Conservation (phyloP, 2,329 filamentous ascomycete genomes). For the Fusarium duplospermum region DNA sequence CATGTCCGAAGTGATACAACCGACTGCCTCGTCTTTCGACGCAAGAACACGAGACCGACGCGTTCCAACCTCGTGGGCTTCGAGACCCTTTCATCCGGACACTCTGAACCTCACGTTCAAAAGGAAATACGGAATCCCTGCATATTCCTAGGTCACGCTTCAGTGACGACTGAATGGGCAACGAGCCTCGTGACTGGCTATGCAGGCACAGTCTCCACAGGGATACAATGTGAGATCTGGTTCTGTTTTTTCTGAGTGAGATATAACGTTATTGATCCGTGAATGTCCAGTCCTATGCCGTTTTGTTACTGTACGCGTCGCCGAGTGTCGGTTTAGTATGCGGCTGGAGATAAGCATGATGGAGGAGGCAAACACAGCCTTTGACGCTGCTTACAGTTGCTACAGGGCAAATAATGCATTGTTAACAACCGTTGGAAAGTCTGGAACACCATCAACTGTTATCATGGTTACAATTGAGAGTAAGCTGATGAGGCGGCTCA, state of each 20-base stretch:
- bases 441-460: background rate
- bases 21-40: background rate
- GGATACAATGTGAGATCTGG: slow-evolving; percentile 17
- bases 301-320: background rate
- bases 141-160: slow-evolving; percentile 30
- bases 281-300: background rate
- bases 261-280: background rate
- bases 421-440: background rate
- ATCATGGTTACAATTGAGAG: background rate
- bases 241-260: background rate
- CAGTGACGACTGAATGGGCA: slow-evolving; percentile 23
- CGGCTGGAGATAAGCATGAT: background rate
- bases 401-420: background rate
- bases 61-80: background rate
- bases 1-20: background rate
- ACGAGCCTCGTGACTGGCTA: slow-evolving; percentile 31
- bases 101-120: slow-evolving; percentile 9
- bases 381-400: background rate
- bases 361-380: background rate
- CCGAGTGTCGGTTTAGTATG: background rate
- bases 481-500: background rate
- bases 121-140: slow-evolving; percentile 19
- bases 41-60: background rate
- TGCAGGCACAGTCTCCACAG: slow-evolving; percentile 19
- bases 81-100: background rate